Base-by-base conservation (phyloP, 2,329 filamentous ascomycete species). In the Niveomyces coronatus region DNA sequence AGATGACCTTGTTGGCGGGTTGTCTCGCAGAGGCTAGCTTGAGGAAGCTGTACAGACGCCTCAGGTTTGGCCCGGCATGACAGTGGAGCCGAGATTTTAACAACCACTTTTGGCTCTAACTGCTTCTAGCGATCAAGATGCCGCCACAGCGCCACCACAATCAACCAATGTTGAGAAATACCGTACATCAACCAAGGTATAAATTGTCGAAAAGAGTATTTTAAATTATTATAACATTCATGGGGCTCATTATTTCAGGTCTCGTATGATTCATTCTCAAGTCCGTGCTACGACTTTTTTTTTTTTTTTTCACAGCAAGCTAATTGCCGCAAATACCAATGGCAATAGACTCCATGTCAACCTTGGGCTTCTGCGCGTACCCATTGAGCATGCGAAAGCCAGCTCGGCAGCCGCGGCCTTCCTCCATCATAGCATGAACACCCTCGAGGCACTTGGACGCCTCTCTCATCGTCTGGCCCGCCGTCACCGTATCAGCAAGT, bases 371-470 rank as follows among this genome's bases (percentile, higher is more conserved):
- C 54, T 69, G 68, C 16, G 76, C 72, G 54, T 76, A 80, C 7
- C 79, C 79, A 44, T 64, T 74, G 44, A 82, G 58, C 62, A 74
- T 67, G 41, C 78, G 65, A 61, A 74, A 80, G 9, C 68, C 76
- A 3, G 75, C 69, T 31, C 71, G 74, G 51, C 66, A 68, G 35
- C 61, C 58, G 33, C 77, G 64, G 1, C 77, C 78, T 54, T 82
- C 79, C 54, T 82, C 75, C 35, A 82, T 62, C 23, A 81, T 65
- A 27, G 67, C 67, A 20, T 76, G 67, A 6, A 81, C 70, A 17
- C 71, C 71, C 20, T 76, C 71, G 34, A 81, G 65, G 49, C 69
- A 73, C 54, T 71, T 71, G 42, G 68, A 72, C 7, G 75, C 74
- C 59, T 74, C 68, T 38, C 61, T 57, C 56, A 74, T 67, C 33